Percentiles rank a stretch among this genome's conserved stretches.
Conservation (phyloP, 768 basidiomycete species). For the Trametes cingulata region DNA sequence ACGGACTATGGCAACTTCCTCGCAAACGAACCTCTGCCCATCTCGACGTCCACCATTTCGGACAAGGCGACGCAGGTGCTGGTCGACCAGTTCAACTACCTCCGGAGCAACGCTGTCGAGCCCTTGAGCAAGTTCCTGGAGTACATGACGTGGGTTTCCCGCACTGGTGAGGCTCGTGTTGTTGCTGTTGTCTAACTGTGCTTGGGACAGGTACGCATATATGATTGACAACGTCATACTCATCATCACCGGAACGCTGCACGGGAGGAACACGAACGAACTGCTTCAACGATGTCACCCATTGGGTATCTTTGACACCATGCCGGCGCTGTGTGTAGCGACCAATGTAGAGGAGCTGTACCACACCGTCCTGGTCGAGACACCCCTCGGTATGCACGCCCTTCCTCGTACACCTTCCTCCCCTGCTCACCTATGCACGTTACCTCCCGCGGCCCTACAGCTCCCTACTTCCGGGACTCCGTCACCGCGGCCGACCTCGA, state of each 20-base stretch:
- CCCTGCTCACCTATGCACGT: background rate
- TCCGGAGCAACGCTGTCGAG: conserved; percentile 87
- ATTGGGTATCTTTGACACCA: conserved; percentile 94
- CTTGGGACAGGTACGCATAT: conserved; percentile 79
- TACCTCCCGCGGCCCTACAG: conserved; percentile 35
- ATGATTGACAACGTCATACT: conserved; percentile 99
- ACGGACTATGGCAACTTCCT: conserved; percentile 99
- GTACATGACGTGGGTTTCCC: conserved; percentile 85
- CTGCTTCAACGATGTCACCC: conserved; percentile 96
- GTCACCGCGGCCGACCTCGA: conserved; percentile 94
- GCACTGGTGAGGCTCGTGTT: background rate
- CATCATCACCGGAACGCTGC: conserved; percentile 94
- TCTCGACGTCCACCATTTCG: conserved; percentile 93
- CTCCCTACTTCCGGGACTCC: conserved; percentile 96
- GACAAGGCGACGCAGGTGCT: conserved; percentile 94
- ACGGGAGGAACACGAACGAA: conserved; percentile 97
- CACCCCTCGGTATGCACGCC: conserved; percentile 77
- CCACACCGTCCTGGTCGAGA: conserved; percentile 95
- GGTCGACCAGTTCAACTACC: conserved; percentile 96
- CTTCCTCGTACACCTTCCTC: background rate
- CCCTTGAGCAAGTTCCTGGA: conserved; percentile 92
- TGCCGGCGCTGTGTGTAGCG: conserved; percentile 98
- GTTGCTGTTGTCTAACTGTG: background rate
- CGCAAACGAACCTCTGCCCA: conserved; percentile 90
- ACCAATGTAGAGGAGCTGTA: conserved; percentile 99